phyloP scores from a whole-genome alignment of 345 rosid species.

The Aegle marmelos region DNA sequence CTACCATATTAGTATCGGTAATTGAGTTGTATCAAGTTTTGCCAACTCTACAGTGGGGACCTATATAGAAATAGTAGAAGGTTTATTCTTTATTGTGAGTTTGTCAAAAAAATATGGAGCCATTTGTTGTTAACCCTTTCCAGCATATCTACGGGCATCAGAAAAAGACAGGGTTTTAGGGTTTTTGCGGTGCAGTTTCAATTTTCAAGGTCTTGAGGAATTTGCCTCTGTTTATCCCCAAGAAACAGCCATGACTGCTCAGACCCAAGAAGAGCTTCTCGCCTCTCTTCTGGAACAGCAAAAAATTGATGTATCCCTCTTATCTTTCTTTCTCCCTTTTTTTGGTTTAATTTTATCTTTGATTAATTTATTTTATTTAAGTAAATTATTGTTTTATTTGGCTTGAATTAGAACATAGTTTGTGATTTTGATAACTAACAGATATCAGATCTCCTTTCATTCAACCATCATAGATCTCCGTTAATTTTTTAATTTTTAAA shows the following conservation, averaged over 20 bases:
- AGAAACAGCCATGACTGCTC: conserved; percentile 37
- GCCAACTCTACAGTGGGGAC: fast-evolving
- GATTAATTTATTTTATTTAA: background rate
- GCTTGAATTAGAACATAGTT: background rate
- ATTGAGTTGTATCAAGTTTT: too few species aligned
- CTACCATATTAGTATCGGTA: too few species aligned
- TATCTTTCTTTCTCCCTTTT: background rate
- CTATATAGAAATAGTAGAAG: too few species aligned
- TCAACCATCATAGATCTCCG: too few species aligned
- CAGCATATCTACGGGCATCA: background rate
- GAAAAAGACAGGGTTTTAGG: background rate
- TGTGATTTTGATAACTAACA: background rate
- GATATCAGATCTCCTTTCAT: background rate
- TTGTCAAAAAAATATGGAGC: background rate
- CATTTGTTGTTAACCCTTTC: background rate
- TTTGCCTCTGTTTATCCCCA: background rate
- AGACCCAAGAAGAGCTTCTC: conserved; percentile 44
- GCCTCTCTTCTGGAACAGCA: conserved; percentile 46
- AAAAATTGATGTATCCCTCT: conserved; percentile 34
- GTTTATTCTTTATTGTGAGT: background rate
- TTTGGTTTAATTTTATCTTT: background rate
- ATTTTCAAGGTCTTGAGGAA: too few species aligned
- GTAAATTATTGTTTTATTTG: background rate
- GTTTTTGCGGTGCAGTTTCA: background rate
- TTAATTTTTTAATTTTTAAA: too few species aligned